Conservation (phyloP, 306 rosid species). For the Prunus mira region DNA sequence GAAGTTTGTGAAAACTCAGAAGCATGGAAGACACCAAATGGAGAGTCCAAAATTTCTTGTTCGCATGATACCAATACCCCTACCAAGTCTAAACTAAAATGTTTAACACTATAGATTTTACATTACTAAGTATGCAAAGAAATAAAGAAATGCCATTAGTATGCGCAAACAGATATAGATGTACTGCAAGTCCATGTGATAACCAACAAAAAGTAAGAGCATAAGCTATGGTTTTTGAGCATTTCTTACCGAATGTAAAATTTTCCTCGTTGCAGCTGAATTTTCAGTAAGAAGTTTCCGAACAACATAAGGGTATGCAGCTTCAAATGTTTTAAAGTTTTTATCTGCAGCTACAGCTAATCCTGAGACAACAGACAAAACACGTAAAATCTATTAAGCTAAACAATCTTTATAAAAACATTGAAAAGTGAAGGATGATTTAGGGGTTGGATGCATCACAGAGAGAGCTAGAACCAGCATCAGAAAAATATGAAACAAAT, state of each 20-base stretch:
- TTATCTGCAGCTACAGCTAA: constrained; percentile 77
- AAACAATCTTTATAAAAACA: neutral
- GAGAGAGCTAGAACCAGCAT: neutral
- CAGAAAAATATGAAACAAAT: neutral
- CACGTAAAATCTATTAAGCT: neutral
- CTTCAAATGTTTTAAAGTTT: constrained; percentile 88
- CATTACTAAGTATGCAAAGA: neutral
- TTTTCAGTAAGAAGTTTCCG: constrained; percentile 89
- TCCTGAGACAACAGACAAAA: constrained; percentile 46
- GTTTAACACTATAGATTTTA: neutral
- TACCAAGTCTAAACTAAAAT: constrained; percentile 6
- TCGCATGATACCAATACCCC: neutral
- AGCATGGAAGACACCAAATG: constrained; percentile 6
- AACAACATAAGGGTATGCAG: constrained; percentile 89
- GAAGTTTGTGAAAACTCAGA: neutral
- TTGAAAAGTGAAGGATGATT: neutral
- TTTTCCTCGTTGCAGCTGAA: constrained; percentile 64
- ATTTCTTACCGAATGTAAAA: constrained; percentile 67
- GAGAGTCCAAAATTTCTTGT: neutral
- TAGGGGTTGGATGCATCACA: neutral
- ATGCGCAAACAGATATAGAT: neutral
- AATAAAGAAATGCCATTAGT: neutral
- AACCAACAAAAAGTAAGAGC: neutral
- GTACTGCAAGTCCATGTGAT: neutral
- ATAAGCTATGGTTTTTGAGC: neutral